These are phyloP conservation scores for Limtongia smithiae DNA, from an alignment of 805 yeast genomes.

Conservation along the genomic window DNA sequence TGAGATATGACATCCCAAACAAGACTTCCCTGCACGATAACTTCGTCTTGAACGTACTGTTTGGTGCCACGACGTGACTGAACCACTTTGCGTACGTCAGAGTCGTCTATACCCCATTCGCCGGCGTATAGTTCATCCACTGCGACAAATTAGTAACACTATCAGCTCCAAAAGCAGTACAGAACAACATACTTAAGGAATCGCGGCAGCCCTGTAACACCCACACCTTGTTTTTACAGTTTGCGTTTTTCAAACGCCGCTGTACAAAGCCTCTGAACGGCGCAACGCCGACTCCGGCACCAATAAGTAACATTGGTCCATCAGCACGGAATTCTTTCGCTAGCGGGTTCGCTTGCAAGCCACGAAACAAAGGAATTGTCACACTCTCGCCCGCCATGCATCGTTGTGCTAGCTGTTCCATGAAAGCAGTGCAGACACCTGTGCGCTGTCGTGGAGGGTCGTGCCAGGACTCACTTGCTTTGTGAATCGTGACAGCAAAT, in stretches of 20 bases:
- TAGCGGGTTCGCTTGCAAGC: conserved; percentile 33
- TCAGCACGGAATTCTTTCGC: conserved; percentile 32
- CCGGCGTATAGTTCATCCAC: conserved; percentile 33
- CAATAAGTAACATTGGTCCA: conserved; percentile 34
- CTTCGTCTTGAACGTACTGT: conserved; percentile 33
- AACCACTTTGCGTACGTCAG: conserved; percentile 30
- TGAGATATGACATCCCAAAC: conserved; percentile 32
- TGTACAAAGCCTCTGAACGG: conserved; percentile 35
- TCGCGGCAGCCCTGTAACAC: conserved; percentile 34
- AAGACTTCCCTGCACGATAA: conserved; percentile 26
- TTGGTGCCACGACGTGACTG: conserved; percentile 32
- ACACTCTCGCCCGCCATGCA: conserved; percentile 15
- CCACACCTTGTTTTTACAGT: conserved; percentile 33
- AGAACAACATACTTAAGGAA: conserved; percentile 16
- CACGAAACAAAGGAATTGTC: conserved; percentile 30
- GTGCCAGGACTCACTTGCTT: conserved; percentile 29
- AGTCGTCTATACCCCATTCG: conserved; percentile 32
- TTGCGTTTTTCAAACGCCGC: conserved; percentile 31
- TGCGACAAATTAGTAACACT: background rate
- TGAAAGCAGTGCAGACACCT: conserved; percentile 31
- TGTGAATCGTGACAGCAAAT: conserved; percentile 33
- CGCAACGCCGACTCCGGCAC: conserved; percentile 35
- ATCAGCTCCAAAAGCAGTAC: background rate
- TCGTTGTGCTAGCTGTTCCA: conserved; percentile 25
- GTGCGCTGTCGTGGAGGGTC: conserved; percentile 10